Conservation (phyloP, 192 early-diverging fungal genomes). For the Mortierella alpina region DNA sequence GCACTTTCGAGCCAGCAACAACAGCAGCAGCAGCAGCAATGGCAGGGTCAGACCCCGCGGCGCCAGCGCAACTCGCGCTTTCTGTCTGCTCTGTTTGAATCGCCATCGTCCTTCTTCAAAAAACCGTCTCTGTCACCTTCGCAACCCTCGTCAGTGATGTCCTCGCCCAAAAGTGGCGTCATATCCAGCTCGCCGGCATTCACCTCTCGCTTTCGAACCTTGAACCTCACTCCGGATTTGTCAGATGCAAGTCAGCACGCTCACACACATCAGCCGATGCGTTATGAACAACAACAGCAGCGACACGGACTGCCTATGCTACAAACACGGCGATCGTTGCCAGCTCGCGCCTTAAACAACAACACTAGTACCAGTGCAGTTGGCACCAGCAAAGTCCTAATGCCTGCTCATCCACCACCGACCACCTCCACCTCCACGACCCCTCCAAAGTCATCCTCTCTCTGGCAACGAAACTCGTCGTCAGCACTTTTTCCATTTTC, state of each 20-base stretch:
- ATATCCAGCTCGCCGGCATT: neutral
- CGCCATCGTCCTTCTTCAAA: constrained; percentile 22
- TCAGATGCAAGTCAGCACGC: neutral
- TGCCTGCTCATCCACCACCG: too few species aligned
- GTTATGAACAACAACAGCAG: constrained; percentile 1
- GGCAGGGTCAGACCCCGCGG: too few species aligned
- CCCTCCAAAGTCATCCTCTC: constrained; percentile 3
- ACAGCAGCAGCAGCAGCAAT: too few species aligned
- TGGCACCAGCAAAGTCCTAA: neutral
- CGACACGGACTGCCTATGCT: neutral
- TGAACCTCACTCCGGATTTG: neutral
- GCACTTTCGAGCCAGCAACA: too few species aligned
- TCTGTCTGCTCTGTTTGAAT: constrained; percentile 11
- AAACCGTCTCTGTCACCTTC: neutral
- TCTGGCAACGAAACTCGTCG: constrained; percentile 2
- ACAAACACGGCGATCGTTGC: constrained; percentile 9
- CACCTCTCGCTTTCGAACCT: neutral
- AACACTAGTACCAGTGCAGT: neutral
- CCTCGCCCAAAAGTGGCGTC: neutral
- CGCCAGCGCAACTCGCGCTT: constrained; percentile 1
- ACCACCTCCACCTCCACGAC: neutral
- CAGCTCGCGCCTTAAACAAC: neutral
- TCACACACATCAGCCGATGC: neutral
- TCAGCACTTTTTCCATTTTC: constrained; percentile 39
- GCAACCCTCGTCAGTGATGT: neutral